Base-by-base conservation (phyloP, 345 rosid genomes). In the Sisymbrium altissimum region DNA sequence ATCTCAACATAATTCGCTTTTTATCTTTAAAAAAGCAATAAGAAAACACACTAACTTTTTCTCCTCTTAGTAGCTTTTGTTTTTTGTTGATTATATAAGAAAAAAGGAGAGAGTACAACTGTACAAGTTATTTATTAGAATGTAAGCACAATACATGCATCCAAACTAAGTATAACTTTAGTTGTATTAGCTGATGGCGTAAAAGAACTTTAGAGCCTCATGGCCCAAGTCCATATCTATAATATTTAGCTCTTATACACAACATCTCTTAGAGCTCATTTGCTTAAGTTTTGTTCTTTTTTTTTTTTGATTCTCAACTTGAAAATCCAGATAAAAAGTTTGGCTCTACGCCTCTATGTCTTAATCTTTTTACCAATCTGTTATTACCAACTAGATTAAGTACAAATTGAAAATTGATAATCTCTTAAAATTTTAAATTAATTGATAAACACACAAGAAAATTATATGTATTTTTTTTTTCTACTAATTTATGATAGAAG, bases 11-110 rank as follows among this genome's bases (percentile, higher is more conserved):
- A 38, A 57, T 57, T 54, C 69, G 6, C 64, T 69, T 76, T 52
- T 70, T 62, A 35, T 63, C 50, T 68, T 70, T 21, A 12, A 3
- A 29, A 75, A 71, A 78, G 71, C 45, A 18, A 76, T 58, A 17
- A 38, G 54, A 33, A 75, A 73, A 76, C 66, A 55, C 57, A 70
- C 53, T 64, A 45, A 69, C 80, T 75, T 68, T 75, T 75, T 35
- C 49, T 75, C 64, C 64, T 61, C 79, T 44, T 39, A 50, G 32
- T 39, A 50, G 32, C 45, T 50, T 74, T 58, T 50, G 11, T 35
- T 44, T 68, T 27, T 46, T 58, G 38, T 25, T 27, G 46, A 46
- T 27, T 46, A 14, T 36, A 38, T 13, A 18, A 48, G 48, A 18
- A 15, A 43, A 39, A 41, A 9, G 11, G 18, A 38, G 30, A 52